Evolutionary conservation across 768 basidiomycete species (phyloP).

Genomic region (Daedaleopsis nitida): DNA sequence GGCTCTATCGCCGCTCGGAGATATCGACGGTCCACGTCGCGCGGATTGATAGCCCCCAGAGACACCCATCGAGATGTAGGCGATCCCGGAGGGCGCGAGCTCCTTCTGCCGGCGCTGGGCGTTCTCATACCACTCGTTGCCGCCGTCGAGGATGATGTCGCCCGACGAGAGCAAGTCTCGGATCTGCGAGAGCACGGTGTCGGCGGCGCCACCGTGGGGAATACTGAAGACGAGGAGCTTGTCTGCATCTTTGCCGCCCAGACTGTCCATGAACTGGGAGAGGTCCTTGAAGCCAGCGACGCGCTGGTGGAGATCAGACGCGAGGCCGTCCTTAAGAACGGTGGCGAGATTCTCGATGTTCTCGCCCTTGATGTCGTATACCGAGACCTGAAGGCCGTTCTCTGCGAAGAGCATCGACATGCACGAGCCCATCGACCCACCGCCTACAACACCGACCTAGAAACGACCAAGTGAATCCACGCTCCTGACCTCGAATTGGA

Average conservation of each 20-base stretch:
- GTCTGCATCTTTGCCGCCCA: slow-evolving; percentile 15
- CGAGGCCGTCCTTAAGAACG: slow-evolving; percentile 13
- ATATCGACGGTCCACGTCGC: slow-evolving; percentile 24
- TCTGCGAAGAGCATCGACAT: slow-evolving; percentile 30
- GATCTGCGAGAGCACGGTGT: slow-evolving; percentile 19
- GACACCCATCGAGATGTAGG: slow-evolving; percentile 27
- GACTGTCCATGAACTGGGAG: slow-evolving; percentile 17
- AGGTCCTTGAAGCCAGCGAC: slow-evolving; percentile 25
- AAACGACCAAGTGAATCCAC: not conserved
- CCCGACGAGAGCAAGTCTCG: slow-evolving; percentile 14
- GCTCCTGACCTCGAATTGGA: not conserved
- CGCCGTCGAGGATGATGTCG: slow-evolving; percentile 28
- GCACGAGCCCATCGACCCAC: slow-evolving; percentile 28
- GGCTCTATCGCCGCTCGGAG: slow-evolving; percentile 22
- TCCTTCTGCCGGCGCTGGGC: slow-evolving; percentile 19
- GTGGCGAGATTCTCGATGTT: slow-evolving; percentile 19
- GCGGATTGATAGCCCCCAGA: slow-evolving; percentile 27
- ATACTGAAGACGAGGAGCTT: slow-evolving; percentile 29
- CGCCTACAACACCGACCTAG: slow-evolving; percentile 26
- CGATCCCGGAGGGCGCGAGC: slow-evolving; percentile 13
- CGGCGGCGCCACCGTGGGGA: slow-evolving; percentile 26
- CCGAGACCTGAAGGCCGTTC: slow-evolving; percentile 21
- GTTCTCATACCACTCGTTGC: slow-evolving; percentile 27
- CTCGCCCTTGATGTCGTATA: slow-evolving; percentile 21
- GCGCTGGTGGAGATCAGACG: slow-evolving; percentile 10